Evolutionary conservation across 176 grass and related monocot genomes (phyloP).

Genomic region (Aegilops bicornis): DNA sequence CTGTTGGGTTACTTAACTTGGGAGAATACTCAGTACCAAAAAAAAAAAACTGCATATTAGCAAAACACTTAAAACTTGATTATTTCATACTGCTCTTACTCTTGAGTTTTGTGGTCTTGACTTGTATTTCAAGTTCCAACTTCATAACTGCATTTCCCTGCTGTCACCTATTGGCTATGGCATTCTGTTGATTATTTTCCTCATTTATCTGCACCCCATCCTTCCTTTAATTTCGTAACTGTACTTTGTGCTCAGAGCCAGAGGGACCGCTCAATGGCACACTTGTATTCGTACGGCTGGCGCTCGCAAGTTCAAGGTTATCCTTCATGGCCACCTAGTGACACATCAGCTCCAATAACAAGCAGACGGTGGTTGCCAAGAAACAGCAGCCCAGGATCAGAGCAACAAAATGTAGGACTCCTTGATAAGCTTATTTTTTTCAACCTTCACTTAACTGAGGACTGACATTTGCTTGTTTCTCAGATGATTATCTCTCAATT

Average conservation of each 20-base stretch:
- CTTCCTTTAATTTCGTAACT: conserved; percentile 3
- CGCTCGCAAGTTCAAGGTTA: conserved; percentile 35
- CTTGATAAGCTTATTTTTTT: conserved; percentile 20
- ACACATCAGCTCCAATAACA: conserved; percentile 24
- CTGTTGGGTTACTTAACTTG: neutral
- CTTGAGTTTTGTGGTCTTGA: conserved; percentile 10
- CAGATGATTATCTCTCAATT: conserved; percentile 74
- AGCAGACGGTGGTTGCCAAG: conserved; percentile 37
- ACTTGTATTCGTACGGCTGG: conserved; percentile 48
- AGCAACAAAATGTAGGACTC: conserved; percentile 57
- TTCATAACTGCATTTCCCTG: neutral
- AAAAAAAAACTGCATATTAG: neutral
- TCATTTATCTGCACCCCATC: conserved; percentile 23
- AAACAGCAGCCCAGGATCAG: conserved; percentile 46
- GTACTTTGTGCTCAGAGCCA: conserved; percentile 45
- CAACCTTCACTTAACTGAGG: neutral
- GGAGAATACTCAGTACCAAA: neutral
- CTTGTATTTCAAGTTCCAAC: conserved; percentile 16
- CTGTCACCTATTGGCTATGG: neutral
- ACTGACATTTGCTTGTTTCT: conserved; percentile 37
- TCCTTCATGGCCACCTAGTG: conserved; percentile 30
- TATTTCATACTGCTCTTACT: neutral
- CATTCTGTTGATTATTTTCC: neutral
- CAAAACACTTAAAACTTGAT: neutral
- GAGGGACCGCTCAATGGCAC: conserved; percentile 64